Percentiles rank a stretch among this genome's conserved stretches.
Conservation (phyloP, 257 asterid species). For the Euphrasia confusa region DNA sequence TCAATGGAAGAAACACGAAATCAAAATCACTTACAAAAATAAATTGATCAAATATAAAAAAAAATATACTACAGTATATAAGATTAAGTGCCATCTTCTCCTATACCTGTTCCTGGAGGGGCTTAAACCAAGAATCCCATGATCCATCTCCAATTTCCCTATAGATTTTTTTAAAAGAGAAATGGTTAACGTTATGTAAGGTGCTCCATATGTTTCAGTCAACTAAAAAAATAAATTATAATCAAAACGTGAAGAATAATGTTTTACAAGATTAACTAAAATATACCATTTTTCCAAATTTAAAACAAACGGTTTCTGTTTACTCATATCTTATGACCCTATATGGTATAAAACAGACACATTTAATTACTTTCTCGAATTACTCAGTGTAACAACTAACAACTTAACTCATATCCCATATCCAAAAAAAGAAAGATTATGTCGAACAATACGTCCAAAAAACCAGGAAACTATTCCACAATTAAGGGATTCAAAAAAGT, state of each 20-base stretch:
- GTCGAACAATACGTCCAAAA: not conserved
- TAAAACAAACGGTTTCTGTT: not conserved
- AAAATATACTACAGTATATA: not conserved
- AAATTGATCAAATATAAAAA: constrained; percentile 10
- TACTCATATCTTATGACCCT: not conserved
- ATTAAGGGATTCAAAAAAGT: not conserved
- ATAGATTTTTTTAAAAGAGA: constrained; percentile 14
- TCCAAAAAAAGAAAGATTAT: not conserved
- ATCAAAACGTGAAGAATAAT: not conserved
- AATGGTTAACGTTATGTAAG: constrained; percentile 1
- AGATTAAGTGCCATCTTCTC: constrained; percentile 1
- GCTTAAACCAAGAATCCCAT: constrained; percentile 97
- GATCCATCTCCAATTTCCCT: constrained; percentile 91
- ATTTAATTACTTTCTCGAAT: not conserved
- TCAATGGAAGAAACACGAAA: constrained; percentile 22
- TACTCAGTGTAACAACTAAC: not conserved
- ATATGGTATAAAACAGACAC: not conserved
- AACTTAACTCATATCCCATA: not conserved
- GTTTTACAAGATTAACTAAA: not conserved
- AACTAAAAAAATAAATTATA: not conserved
- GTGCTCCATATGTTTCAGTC: not conserved
- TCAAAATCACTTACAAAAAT: constrained; percentile 18
- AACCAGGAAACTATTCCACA: not conserved
- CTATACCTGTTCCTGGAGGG: constrained; percentile 68
- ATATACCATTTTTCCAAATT: not conserved